phyloP scores from a whole-genome alignment of 2,329 filamentous ascomycete species.

The Tolypocladium ovalisporum region DNA sequence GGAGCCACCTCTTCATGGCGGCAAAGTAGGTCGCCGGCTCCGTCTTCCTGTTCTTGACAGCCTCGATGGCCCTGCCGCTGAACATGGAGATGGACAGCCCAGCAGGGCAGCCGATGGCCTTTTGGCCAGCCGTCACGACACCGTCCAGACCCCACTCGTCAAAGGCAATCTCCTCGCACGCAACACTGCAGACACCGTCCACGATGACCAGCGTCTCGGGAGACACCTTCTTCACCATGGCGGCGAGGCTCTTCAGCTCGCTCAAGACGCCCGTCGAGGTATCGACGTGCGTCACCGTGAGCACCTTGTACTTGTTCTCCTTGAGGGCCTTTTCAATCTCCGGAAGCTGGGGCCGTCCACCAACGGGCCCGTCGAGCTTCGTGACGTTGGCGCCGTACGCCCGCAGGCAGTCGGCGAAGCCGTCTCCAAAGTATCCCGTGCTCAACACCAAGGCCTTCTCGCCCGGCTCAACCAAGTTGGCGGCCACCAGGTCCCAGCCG shows the following conservation, averaged over 20 bases:
- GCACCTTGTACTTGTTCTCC: conserved; percentile 84
- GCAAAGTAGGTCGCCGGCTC: conserved; percentile 86
- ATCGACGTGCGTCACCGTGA: conserved; percentile 95
- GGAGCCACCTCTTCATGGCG: conserved; percentile 94
- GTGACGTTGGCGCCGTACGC: conserved; percentile 87
- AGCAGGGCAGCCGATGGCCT: conserved; percentile 91
- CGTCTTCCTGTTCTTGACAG: conserved; percentile 69
- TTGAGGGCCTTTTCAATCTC: conserved; percentile 83
- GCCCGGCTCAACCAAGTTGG: conserved; percentile 80
- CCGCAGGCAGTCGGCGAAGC: conserved; percentile 83
- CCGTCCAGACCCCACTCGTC: conserved; percentile 91
- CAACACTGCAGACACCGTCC: conserved; percentile 95
- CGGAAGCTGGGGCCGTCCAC: conserved; percentile 72
- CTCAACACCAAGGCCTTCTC: conserved; percentile 89
- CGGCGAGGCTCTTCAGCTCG: conserved; percentile 74
- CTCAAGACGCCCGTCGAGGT: conserved; percentile 94
- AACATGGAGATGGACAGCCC: conserved; percentile 92
- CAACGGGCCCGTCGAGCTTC: conserved; percentile 81
- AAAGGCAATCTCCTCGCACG: conserved; percentile 90
- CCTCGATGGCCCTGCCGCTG: conserved; percentile 75
- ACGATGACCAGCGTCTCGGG: conserved; percentile 87
- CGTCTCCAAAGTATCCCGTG: conserved; percentile 95
- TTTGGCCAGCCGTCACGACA: conserved; percentile 89
- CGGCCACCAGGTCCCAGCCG: conserved; percentile 93
- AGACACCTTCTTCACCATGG: conserved; percentile 74